These are phyloP conservation scores for Trichoderma oligosporum DNA, from an alignment of 2,329 filamentous ascomycete species.

Conservation along the genomic window DNA sequence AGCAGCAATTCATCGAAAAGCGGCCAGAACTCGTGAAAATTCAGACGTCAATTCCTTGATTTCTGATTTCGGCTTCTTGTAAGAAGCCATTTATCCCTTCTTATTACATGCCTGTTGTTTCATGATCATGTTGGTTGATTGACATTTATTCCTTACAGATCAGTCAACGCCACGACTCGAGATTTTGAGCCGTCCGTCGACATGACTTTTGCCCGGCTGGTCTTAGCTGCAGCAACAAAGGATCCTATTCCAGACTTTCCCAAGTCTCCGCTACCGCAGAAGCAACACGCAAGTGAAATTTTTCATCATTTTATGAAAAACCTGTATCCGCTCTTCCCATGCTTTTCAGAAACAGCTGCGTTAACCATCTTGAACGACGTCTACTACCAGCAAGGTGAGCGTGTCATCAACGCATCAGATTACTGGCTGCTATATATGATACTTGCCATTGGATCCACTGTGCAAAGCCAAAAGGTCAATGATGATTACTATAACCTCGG, in stretches of 20 bases:
- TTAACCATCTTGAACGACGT: constrained; percentile 76
- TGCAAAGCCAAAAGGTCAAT: constrained; percentile 66
- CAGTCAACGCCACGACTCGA: constrained; percentile 88
- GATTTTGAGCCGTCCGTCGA: constrained; percentile 89
- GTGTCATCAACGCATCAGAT: constrained; percentile 64
- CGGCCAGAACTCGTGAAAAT: constrained; percentile 65
- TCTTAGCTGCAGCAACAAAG: constrained; percentile 76
- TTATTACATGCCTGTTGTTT: background rate
- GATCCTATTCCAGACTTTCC: constrained; percentile 63
- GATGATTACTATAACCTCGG: constrained; percentile 59
- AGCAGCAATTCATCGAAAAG: constrained; percentile 61
- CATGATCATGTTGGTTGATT: background rate
- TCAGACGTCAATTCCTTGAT: constrained; percentile 88
- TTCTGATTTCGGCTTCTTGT: constrained; percentile 91
- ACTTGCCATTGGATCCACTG: constrained; percentile 73
- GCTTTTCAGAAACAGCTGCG: constrained; percentile 75
- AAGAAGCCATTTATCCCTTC: constrained; percentile 31
- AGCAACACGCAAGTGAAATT: constrained; percentile 63
- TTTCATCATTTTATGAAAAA: constrained; percentile 83
- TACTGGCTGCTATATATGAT: constrained; percentile 88
- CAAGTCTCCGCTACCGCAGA: constrained; percentile 63
- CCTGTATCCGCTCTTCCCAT: constrained; percentile 74
- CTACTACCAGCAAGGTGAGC: constrained; percentile 62
- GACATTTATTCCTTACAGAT: constrained; percentile 45
- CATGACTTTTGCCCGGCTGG: constrained; percentile 87